phyloP scores from a whole-genome alignment of 768 basidiomycete species.

The Suillus lakei region DNA sequence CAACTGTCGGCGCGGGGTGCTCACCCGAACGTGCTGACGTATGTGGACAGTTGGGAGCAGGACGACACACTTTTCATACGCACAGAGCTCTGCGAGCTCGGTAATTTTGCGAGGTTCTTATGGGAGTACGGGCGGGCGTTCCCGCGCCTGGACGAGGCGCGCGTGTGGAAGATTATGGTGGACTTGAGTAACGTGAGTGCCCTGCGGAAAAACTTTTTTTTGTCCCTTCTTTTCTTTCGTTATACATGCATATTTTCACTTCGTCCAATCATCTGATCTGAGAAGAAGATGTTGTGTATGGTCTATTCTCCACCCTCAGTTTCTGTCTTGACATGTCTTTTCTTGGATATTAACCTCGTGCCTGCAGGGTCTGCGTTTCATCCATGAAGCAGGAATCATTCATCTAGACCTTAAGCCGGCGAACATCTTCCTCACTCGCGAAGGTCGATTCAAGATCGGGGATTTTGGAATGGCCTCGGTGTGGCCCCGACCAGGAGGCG shows the following conservation, averaged over 20 bases:
- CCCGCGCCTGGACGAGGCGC: conserved; percentile 86
- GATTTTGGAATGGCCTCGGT: conserved; percentile 99
- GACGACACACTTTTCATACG: conserved; percentile 86
- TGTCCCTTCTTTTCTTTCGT: conserved; percentile 8
- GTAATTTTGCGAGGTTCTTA: conserved; percentile 90
- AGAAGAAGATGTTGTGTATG: not conserved
- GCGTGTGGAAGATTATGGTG: conserved; percentile 94
- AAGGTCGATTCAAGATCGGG: conserved; percentile 93
- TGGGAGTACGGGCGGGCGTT: conserved; percentile 88
- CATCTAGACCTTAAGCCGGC: conserved; percentile 98
- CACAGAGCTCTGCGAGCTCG: conserved; percentile 92
- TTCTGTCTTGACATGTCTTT: conserved; percentile 26
- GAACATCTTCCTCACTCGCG: conserved; percentile 89
- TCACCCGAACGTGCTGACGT: conserved; percentile 85
- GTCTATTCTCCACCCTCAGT: not conserved
- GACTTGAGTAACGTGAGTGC: conserved; percentile 86
- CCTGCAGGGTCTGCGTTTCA: conserved; percentile 79
- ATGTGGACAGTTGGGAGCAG: conserved; percentile 97
- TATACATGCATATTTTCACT: not conserved
- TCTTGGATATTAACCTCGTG: conserved; percentile 17
- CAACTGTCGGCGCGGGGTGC: conserved; percentile 59
- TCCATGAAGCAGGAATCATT: conserved; percentile 87
- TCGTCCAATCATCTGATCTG: not conserved
- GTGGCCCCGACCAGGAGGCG: conserved; percentile 68
- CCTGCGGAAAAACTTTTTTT: conserved; percentile 10